A percentile compares a stretch with the other conserved stretches of the same genome.
These are phyloP conservation scores for Aureobasidium vineae DNA, from an alignment of 2,329 filamentous ascomycete species.

Conservation along the genomic window DNA sequence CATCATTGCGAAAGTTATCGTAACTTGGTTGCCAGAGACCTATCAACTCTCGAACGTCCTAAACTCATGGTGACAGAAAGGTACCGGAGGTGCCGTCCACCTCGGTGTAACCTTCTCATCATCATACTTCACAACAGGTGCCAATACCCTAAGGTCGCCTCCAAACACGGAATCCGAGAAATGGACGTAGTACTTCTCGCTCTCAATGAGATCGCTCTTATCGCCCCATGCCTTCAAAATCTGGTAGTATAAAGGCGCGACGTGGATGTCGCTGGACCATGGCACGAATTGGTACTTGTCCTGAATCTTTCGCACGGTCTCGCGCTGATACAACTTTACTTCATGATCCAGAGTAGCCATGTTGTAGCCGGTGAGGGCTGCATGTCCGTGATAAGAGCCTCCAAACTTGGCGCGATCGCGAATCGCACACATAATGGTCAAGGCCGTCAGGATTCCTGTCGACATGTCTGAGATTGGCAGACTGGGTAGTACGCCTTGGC, in stretches of 20 bases:
- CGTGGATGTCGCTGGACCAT: constrained; percentile 36
- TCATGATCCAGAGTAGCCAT: constrained; percentile 37
- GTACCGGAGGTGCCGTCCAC: background rate
- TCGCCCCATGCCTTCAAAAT: constrained; percentile 35
- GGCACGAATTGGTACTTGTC: constrained; percentile 34
- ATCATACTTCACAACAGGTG: constrained; percentile 33
- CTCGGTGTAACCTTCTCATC: constrained; percentile 4
- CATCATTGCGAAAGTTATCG: background rate
- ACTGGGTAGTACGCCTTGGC: constrained; percentile 33
- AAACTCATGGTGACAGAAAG: background rate
- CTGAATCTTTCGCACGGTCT: constrained; percentile 34
- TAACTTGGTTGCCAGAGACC: background rate
- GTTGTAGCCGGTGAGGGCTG: constrained; percentile 37
- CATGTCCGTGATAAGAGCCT: constrained; percentile 39
- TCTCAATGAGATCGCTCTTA: constrained; percentile 32
- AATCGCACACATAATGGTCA: constrained; percentile 35
- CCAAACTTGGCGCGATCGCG: constrained; percentile 40
- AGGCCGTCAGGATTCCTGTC: constrained; percentile 34
- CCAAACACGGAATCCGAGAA: constrained; percentile 34
- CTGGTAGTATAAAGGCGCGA: constrained; percentile 36
- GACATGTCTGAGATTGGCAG: constrained; percentile 38
- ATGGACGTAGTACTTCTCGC: constrained; percentile 27
- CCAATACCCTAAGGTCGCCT: constrained; percentile 33
- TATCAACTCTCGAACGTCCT: background rate
- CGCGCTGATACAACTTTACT: constrained; percentile 38